A percentile compares a stretch with the other conserved stretches of the same genome.
phyloP scores from a whole-genome alignment of 2,329 filamentous ascomycete species.

The Diaporthe caulivora region DNA sequence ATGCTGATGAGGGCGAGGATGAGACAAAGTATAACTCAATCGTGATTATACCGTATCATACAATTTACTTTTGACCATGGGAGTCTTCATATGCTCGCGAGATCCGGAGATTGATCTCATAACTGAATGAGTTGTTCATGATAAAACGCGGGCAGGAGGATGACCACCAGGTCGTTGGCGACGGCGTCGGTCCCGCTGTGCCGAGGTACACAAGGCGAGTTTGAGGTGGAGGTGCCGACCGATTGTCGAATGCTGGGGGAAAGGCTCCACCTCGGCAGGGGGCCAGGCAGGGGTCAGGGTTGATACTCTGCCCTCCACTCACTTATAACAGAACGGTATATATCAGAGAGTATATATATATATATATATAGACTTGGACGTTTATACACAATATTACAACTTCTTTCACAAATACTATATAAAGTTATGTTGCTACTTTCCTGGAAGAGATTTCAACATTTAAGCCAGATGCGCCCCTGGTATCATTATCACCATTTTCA shows the following conservation, averaged over 20 bases:
- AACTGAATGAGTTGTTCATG: background rate
- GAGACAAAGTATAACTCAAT: no score
- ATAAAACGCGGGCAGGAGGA: background rate
- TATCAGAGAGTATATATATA: no score
- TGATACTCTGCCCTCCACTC: background rate
- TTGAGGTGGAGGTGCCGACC: background rate
- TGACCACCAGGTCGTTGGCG: background rate
- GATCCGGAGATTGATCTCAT: background rate
- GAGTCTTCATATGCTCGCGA: background rate
- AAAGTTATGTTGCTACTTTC: no score
- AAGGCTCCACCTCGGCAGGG: slow-evolving; percentile 16
- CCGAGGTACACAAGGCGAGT: background rate
- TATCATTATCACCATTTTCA: no score
- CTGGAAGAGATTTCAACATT: no score
- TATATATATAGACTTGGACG: no score
- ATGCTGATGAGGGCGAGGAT: no score
- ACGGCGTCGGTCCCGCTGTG: background rate
- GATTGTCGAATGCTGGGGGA: slow-evolving; percentile 2
- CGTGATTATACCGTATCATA: background rate
- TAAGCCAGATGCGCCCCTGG: no score
- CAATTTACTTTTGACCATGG: background rate
- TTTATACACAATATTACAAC: no score
- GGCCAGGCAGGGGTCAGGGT: background rate
- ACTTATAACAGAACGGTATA: no score
- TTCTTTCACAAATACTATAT: no score